Conservation (phyloP, 441 rosid genomes). For the Adansonia madagascariensis region DNA sequence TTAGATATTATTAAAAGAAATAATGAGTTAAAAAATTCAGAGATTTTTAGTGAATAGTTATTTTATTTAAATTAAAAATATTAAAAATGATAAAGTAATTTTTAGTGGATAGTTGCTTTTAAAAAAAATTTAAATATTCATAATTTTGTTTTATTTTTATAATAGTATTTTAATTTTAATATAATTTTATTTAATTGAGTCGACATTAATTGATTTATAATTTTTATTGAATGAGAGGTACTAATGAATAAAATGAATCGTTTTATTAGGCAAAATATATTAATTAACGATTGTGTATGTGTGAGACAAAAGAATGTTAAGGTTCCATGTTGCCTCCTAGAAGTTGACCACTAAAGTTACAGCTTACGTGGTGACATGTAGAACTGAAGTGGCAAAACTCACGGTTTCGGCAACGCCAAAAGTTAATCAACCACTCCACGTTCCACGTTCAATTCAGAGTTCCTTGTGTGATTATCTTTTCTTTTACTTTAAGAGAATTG, state of each 20-base stretch:
- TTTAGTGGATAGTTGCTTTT: too few species aligned
- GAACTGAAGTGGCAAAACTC: slow-evolving; percentile 29
- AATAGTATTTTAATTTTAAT: too few species aligned
- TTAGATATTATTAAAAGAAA: too few species aligned
- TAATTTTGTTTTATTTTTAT: too few species aligned
- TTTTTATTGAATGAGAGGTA: too few species aligned
- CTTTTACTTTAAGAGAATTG: background rate
- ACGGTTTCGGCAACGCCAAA: background rate
- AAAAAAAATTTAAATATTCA: too few species aligned
- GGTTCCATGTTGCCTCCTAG: background rate
- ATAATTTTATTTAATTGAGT: too few species aligned
- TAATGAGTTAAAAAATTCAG: too few species aligned
- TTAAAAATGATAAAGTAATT: too few species aligned
- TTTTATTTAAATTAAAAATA: too few species aligned
- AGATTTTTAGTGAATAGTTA: too few species aligned
- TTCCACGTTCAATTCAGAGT: background rate
- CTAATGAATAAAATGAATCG: background rate
- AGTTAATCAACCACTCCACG: background rate
- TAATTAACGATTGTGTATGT: background rate
- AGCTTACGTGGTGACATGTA: slow-evolving; percentile 31
- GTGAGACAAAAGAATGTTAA: background rate
- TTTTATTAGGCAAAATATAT: background rate
- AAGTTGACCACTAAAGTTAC: background rate
- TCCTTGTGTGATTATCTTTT: background rate
- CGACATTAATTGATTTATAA: too few species aligned